Conservation (phyloP, 2,329 filamentous ascomycete species). For the Phialocephala subalpina region DNA sequence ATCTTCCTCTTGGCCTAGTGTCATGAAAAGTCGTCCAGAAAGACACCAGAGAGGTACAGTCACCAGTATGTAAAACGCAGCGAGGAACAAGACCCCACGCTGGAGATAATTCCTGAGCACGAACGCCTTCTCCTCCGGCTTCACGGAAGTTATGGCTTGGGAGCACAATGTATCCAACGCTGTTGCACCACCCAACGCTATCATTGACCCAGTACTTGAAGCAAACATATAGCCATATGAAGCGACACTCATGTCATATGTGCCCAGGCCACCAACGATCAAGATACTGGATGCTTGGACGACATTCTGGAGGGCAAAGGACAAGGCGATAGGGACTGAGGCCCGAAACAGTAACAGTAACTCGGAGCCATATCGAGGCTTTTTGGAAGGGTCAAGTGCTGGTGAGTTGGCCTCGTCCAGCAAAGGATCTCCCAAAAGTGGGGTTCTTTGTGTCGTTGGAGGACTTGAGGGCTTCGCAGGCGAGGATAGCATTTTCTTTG, state of each 20-base stretch:
- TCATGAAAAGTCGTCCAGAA: slow-evolving; percentile 74
- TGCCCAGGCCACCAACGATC: slow-evolving; percentile 18
- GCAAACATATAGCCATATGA: slow-evolving; percentile 93
- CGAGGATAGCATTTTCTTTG: not conserved
- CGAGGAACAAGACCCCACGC: slow-evolving; percentile 70
- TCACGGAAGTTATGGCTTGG: slow-evolving; percentile 5
- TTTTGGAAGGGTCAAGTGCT: not conserved
- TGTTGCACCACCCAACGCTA: slow-evolving; percentile 83
- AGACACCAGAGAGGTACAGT: slow-evolving; percentile 77
- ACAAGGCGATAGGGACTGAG: slow-evolving; percentile 17
- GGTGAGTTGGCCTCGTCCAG: not conserved
- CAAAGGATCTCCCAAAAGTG: slow-evolving; percentile 4
- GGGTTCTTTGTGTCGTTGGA: not conserved
- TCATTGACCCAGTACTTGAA: slow-evolving; percentile 84
- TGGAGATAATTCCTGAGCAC: slow-evolving; percentile 77
- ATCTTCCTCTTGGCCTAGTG: slow-evolving; percentile 77
- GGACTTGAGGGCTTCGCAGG: not conserved
- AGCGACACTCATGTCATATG: slow-evolving; percentile 51
- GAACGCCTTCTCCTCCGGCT: slow-evolving; percentile 52
- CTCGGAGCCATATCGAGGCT: slow-evolving; percentile 18
- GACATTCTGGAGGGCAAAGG: slow-evolving; percentile 21
- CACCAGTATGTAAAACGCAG: slow-evolving; percentile 73
- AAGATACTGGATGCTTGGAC: slow-evolving; percentile 23
- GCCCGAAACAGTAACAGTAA: slow-evolving; percentile 14
- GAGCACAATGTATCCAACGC: slow-evolving; percentile 80